Percentiles rank a stretch among this genome's conserved stretches.
Conservation (phyloP, 371 early-diverging fungal genomes). For the Mucor irregularis region DNA sequence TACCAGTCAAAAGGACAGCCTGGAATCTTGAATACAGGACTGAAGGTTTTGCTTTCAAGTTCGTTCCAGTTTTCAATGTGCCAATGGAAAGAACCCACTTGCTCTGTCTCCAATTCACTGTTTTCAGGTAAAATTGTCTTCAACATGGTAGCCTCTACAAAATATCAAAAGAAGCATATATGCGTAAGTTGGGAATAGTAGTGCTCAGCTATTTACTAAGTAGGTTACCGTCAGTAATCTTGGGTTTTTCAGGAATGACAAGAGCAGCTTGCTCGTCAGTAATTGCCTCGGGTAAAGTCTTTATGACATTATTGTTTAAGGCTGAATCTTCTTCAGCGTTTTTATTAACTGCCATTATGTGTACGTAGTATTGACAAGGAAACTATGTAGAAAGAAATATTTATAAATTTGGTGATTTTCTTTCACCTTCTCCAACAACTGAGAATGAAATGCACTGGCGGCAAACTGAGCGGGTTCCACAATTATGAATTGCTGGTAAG, state of each 20-base stretch:
- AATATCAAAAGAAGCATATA: neutral
- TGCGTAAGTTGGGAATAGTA: too few species aligned
- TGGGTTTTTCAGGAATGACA: neutral
- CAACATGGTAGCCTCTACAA: constrained; percentile 18
- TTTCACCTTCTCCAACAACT: too few species aligned
- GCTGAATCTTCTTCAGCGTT: neutral
- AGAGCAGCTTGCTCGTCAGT: neutral
- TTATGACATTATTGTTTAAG: neutral
- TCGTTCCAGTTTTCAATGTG: constrained; percentile 26
- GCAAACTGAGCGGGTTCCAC: too few species aligned
- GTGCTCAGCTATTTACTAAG: neutral
- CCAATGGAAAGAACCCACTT: constrained; percentile 18
- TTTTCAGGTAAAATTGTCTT: constrained; percentile 15
- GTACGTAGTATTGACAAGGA: too few species aligned
- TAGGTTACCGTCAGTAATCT: neutral
- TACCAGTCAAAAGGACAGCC: constrained; percentile 30
- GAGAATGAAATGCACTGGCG: too few species aligned
- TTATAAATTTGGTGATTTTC: too few species aligned
- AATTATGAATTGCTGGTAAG: too few species aligned
- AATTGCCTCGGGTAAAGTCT: neutral
- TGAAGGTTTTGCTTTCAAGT: constrained; percentile 20
- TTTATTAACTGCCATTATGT: constrained; percentile 5
- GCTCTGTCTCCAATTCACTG: constrained; percentile 18
- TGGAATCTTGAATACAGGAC: constrained; percentile 19
- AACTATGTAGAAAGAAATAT: too few species aligned